A percentile compares a stretch with the other conserved stretches of the same genome.
These are phyloP conservation scores for Mycena filopes DNA, from an alignment of 768 basidiomycete species.

Conservation along the genomic window DNA sequence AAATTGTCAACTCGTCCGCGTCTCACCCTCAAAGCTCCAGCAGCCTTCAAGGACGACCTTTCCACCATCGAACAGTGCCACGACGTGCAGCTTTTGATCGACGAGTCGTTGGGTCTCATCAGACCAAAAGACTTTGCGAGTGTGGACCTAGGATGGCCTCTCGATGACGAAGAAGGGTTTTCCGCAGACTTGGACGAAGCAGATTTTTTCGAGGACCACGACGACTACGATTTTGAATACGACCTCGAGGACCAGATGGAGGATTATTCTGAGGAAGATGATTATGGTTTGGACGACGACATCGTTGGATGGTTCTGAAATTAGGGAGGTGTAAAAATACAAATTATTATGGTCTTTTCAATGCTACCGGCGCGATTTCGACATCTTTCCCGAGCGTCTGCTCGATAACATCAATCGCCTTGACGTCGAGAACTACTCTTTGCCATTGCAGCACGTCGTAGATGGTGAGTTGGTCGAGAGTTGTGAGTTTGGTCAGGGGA, in stretches of 20 bases:
- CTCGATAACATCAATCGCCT: conserved; percentile 85
- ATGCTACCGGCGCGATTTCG: conserved; percentile 36
- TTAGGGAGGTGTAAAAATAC: neutral
- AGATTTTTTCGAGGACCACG: conserved; percentile 25
- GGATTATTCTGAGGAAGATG: conserved; percentile 18
- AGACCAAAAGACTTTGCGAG: conserved; percentile 9
- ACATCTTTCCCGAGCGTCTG: conserved; percentile 64
- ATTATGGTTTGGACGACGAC: conserved; percentile 12
- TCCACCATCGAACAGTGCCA: neutral
- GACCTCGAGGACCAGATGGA: conserved; percentile 30
- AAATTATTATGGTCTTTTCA: conserved; percentile 9
- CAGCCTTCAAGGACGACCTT: neutral
- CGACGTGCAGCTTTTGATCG: conserved; percentile 15
- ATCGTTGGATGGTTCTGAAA: conserved; percentile 6
- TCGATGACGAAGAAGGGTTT: conserved; percentile 17
- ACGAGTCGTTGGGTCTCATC: conserved; percentile 15
- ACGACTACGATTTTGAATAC: conserved; percentile 31
- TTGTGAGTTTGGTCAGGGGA: conserved; percentile 69
- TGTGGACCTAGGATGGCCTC: neutral
- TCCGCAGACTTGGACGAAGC: conserved; percentile 15
- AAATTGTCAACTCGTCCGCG: conserved; percentile 3
- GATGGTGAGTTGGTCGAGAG: conserved; percentile 74
- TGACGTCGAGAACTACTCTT: conserved; percentile 81
- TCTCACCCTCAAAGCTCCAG: conserved; percentile 10
- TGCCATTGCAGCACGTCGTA: conserved; percentile 90